Base-by-base conservation (phyloP, 75 land plant species). In the Sequoia sempervirens region DNA sequence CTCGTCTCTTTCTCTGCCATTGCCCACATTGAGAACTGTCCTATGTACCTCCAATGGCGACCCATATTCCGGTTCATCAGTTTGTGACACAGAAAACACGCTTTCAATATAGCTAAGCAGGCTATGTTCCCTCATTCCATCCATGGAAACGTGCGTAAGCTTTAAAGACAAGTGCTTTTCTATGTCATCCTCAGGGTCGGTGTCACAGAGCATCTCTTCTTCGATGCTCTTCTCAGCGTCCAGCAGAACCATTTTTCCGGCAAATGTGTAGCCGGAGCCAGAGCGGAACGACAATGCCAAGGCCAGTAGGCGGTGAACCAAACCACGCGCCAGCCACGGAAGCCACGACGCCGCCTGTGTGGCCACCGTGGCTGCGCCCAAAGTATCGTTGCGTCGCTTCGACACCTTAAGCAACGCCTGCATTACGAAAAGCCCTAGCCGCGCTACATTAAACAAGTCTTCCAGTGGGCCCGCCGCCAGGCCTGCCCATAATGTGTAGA, bases 21-120 rank as follows among this genome's bases (percentile, higher is more conserved):
- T 46, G 46, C 37, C 8, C 11, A 76, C 12, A 76, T 43, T 26
- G 11, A 76, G 47, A 2, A 50, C 9, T 30, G 80, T 43, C 28
- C 4, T 76, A 8, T 43, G 80, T 14, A 76, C 50, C 30, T 43
- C 80, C 46, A 32, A 23, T 11, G 14, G 0, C 9, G 28, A 8
- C 2, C 46, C 79, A 17, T 37, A 76, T 23, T 37, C 79, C 4
- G 83, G 10, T 36, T 30, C 88, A 75, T 86, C 81, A 15, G 32
- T 23, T 23, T 79, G 45, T 5, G 88, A 81, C 47, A 89, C 79
- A 20, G 90, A 90, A 81, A 89, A 89, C 15, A 89, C 87, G 15
- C 85, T 83, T 18, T 89, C 90, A 18, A 89, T 89, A 54, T 89
- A 89, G 64, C 89, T 88, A 26, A 89, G 70, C 3, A 89, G 80